Conservation (phyloP, 345 rosid species). For the Salix brachista region DNA sequence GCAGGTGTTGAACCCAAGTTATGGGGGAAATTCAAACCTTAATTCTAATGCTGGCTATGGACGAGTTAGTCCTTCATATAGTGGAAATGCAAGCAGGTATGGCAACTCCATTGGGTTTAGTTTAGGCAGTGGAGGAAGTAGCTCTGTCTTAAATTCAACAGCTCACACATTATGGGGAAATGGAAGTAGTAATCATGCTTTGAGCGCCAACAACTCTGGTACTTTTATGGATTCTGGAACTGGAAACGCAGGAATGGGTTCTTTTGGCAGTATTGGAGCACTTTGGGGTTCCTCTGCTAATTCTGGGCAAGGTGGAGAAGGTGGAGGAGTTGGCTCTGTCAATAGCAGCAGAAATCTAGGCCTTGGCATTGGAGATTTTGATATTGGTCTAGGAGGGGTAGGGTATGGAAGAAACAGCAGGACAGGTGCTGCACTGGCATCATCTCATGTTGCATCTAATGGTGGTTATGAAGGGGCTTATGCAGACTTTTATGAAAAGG, state of each 20-base stretch:
- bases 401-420: slow-evolving; percentile 47
- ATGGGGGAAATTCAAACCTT: slow-evolving; percentile 46
- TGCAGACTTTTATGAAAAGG: slow-evolving; percentile 33
- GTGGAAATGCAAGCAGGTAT: slow-evolving; percentile 44
- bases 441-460: slow-evolving; percentile 33
- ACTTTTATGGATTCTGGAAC: slow-evolving; percentile 32
- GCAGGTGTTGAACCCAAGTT: slow-evolving; percentile 49
- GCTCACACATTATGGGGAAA: slow-evolving; percentile 65
- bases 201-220: slow-evolving; percentile 43
- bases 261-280: slow-evolving; percentile 54
- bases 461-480: slow-evolving; percentile 36
- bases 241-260: slow-evolving; percentile 50
- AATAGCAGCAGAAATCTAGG: slow-evolving; percentile 29
- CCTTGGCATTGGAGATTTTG: slow-evolving; percentile 34
- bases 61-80: slow-evolving; percentile 48
- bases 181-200: slow-evolving; percentile 37
- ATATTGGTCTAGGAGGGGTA: slow-evolving; percentile 34
- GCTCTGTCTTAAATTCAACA: slow-evolving; percentile 43
- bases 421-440: slow-evolving; percentile 16
- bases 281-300: slow-evolving; percentile 50
- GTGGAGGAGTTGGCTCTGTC: slow-evolving; percentile 30
- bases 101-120: slow-evolving; percentile 39
- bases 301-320: slow-evolving; percentile 37
- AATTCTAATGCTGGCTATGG: slow-evolving; percentile 51
- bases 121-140: slow-evolving; percentile 39